Conservation (phyloP, 495 filamentous ascomycete species). For the Penicillium fimorum region DNA sequence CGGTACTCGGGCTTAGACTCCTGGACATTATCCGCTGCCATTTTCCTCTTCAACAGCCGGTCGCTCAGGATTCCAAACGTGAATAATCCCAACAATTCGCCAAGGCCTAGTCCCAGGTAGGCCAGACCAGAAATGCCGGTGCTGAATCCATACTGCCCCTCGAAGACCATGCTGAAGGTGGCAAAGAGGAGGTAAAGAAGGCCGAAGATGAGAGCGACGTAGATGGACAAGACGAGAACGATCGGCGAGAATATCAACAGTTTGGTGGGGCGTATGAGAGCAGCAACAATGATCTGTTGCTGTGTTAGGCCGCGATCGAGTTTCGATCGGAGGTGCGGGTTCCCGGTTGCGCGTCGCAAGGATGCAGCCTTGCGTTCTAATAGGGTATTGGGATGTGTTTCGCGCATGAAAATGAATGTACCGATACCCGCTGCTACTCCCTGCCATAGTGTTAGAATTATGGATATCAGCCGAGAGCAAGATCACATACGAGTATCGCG, state of each 20-base stretch:
- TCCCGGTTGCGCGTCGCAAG: conserved; percentile 4
- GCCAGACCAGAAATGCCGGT: conserved; percentile 11
- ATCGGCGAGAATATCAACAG: conserved; percentile 55
- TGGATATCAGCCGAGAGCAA: background rate
- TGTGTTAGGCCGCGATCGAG: background rate
- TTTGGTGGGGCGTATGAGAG: conserved; percentile 7
- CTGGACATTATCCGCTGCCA: background rate
- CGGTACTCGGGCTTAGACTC: conserved; percentile 3
- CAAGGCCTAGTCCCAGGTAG: conserved; percentile 15
- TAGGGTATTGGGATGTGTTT: conserved; percentile 6
- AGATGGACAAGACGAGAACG: conserved; percentile 55
- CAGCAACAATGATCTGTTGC: conserved; percentile 7
- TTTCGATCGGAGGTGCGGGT: background rate
- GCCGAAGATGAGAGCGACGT: conserved; percentile 59
- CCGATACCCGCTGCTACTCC: background rate
- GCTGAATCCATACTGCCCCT: conserved; percentile 46
- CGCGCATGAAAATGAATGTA: conserved; percentile 6
- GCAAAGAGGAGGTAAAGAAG: conserved; percentile 61
- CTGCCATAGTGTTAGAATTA: background rate
- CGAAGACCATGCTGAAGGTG: conserved; percentile 54
- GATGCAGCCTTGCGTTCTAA: background rate
- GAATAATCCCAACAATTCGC: background rate
- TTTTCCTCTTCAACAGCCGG: background rate
- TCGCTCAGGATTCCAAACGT: conserved; percentile 3
- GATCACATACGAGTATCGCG: background rate